Evolutionary conservation across 2,329 filamentous ascomycete species (phyloP), one percentile per base, ranked within the genome.

Genomic region (Aspergillus ibericus): DNA sequence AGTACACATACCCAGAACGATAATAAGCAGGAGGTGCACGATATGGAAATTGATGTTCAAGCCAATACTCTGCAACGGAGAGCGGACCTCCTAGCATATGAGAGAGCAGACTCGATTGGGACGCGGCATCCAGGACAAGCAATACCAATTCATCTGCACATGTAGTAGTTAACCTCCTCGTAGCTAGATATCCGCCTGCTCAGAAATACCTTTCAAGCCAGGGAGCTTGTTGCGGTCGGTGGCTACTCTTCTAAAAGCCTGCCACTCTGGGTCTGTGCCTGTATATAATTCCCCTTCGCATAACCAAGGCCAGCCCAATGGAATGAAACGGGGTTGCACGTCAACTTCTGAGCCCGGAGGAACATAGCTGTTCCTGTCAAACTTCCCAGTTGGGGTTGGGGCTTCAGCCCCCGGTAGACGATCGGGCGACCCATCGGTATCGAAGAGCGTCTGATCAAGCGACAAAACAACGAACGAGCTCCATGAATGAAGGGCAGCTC

Each of bases 21-120:
- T 82, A 78, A 57, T 84, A 87, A 55, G 80, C 81, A 5, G 87
- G 85, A 1, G 87, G 86, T 42, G 86, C 83, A 35, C 75, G 76
- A 44, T 75, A 72, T 0, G 87, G 87, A 62, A 84, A 89, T 51
- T 85, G 80, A 25, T 88, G 76, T 40, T 88, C 82, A 27, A 90
- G 76, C 86, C 85, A 88, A 52, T 76, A 78, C 56, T 80, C 80
- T 34, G 77, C 77, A 29, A 87, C 60, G 36, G 75, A 77, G 50
- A 85, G 77, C 0, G 79, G 73, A 25, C 77, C 76, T 9, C 85
- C 85, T 32, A 78, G 78, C 34, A 78, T 72, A 2, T 74, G 65
- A 8, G 63, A 72, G n/a, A 86, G 69, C 2, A 79, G 57, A 0
- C 77, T 75, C 58, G 81, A 78, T 13, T 67, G 74, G 27, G 77